phyloP scores from a whole-genome alignment of 164 flowering plant genomes.

The Macadamia integrifolia region DNA sequence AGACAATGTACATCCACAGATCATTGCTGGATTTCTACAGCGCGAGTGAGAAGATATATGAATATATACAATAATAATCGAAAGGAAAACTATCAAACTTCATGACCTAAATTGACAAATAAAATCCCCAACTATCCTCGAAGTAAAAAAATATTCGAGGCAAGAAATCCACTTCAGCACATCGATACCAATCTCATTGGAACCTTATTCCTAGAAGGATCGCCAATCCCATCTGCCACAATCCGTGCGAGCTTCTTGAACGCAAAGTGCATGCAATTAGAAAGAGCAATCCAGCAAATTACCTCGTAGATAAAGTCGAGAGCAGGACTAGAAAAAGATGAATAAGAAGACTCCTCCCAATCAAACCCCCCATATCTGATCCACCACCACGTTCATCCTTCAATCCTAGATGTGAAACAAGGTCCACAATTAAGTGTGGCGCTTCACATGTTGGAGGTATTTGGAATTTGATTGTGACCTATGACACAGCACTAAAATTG shows the following conservation, averaged over 20 bases:
- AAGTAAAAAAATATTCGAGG: too few relatives aligned
- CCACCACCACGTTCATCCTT: conserved; percentile 57
- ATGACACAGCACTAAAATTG: conserved; percentile 10
- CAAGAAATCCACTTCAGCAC: conserved; percentile 5
- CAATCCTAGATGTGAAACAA: conserved; percentile 69
- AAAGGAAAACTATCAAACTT: too few relatives aligned
- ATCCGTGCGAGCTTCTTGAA: conserved; percentile 53
- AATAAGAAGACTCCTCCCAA: too few relatives aligned
- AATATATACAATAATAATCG: too few relatives aligned
- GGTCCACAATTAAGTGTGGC: conserved; percentile 61
- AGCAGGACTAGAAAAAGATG: too few relatives aligned
- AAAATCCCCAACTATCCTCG: too few relatives aligned
- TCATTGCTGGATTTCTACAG: too few relatives aligned
- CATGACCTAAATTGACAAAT: too few relatives aligned
- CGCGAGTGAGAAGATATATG: too few relatives aligned
- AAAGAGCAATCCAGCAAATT: too few relatives aligned
- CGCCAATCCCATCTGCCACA: conserved; percentile 29
- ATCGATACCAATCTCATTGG: conserved; percentile 11
- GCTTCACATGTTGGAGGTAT: conserved; percentile 69
- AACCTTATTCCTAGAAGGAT: conserved; percentile 48
- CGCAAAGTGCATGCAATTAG: conserved; percentile 47
- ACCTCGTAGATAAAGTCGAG: neutral
- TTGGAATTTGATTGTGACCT: conserved; percentile 82
- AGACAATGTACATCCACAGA: too few relatives aligned
- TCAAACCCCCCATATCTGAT: conserved; percentile 46